Evolutionary conservation across 129 eudicot genomes (phyloP), one percentile per base, ranked within the genome.

Genomic region (Mikania micrantha): DNA sequence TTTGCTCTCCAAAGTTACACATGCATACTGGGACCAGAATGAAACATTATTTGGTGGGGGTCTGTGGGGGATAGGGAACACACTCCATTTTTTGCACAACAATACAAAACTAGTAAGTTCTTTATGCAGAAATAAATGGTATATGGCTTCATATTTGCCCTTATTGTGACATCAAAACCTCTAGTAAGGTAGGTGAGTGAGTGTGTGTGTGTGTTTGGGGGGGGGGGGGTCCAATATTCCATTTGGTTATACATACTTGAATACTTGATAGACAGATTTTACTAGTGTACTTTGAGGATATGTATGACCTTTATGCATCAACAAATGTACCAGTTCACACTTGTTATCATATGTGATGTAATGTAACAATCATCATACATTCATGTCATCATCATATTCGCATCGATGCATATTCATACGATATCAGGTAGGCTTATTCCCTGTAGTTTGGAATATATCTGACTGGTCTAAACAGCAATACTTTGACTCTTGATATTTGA

Each of bases 11-110:
- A 60, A 60, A 67, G 42, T 60, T 74, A 76, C 73, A 53, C 75
- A 69, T 76, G 80, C 70, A 47, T 68, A 69, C 60, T 60, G 80
- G 73, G 75, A 76, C 80, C 80, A 76, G 38, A 68, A 15, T 69
- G 70, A 17, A 40, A 60, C 70, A 69, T 66, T 41, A 66, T 25
- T 45, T 76, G 80, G 60, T 76, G 62, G 54, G 64, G 17, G 29
- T 25, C n/a, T n/a, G 59, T 53, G 72, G 49, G 73, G 60, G 72
- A 54, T 60, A 24, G 73, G 38, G 48, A 67, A 66, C 42, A 16
- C 41, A 21, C 27, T 41, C 45, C 4, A 42, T 56, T 15, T n/a
- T 17, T 28, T 34, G 64, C 57, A n/a, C 53, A 73, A 52, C 10
- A 50, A 47, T 64, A 64, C 17, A 10, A 56, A 56, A 25, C 19